Base-by-base conservation (phyloP, 108 stramenopile genomes). In the Skeletonema costatum region DNA sequence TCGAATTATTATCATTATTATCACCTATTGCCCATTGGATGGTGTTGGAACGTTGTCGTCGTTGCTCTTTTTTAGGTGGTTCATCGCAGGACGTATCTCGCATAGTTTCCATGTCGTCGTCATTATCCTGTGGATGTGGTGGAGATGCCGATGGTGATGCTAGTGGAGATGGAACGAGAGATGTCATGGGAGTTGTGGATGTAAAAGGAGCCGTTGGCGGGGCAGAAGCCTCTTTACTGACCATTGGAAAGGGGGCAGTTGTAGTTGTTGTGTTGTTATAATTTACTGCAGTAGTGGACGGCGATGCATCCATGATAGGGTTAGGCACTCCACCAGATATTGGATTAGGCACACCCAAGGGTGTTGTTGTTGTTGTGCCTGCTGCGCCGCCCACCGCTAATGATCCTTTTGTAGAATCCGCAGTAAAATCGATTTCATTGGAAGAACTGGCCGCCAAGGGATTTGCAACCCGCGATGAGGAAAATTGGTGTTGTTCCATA, bases 251-350 rank as follows among this genome's bases (percentile, higher is more conserved):
- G 11, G 63, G 63, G 17, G 63, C 63, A 17, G 25, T n/a, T 29
- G 35, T 6, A 4, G 10, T n/a, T 2, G 35, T 35, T 19, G 7
- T 35, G 21, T 39, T 39, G 35, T 21, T 39, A 35, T 19, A 35
- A 36, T 35, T 38, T 5, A 39, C 33, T 25, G 63, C 17, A 13
- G n/a, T 11, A 13, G n/a, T 11, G 6, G 63, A n/a, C 19, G 62
- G 63, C 19, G 41, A 19, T 35, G 41, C 3, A 35, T 8, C 63
- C 63, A 64, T 35, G 19, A 64, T 64, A 39, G 63, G 63, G 10
- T 64, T 39, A 9, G 63, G 63, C 7, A 64, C 63, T 8, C 63
- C 62, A 31, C 63, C 60, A 16, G 44, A 46, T 5, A 61, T 61
- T 33, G 60, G 60, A 33, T 61, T 33, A 4, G 60, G 60, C 21